phyloP scores from a whole-genome alignment of 2,329 filamentous ascomycete genomes.

The Sporothrix dimorphospora region DNA sequence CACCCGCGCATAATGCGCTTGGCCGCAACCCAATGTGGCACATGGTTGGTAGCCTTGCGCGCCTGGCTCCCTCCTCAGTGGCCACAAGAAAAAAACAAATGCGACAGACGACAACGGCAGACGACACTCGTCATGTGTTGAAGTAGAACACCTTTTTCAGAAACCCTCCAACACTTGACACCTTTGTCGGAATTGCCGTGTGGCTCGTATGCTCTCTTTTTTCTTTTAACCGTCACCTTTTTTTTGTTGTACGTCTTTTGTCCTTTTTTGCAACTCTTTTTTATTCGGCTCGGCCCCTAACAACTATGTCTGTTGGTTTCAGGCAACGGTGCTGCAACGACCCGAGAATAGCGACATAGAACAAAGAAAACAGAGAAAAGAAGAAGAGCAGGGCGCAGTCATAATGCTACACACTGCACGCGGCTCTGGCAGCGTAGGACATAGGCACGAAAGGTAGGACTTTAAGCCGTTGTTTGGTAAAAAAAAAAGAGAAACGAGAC shows the following conservation, averaged over 20 bases:
- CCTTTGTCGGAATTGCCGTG: conserved; percentile 11
- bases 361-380: not conserved
- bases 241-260: not conserved
- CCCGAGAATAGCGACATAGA: not conserved
- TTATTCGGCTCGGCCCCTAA: not conserved
- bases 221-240: not conserved
- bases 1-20: not conserved
- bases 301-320: conserved; percentile 8
- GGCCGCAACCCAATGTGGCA: not conserved
- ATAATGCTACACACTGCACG: not conserved
- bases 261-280: not conserved
- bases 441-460: not conserved
- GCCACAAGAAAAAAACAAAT: no score
- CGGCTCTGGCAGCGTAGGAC: not conserved
- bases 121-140: not conserved
- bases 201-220: not conserved
- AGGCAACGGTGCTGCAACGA: not conserved
- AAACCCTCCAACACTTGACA: not conserved
- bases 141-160: not conserved
- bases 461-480: no score
- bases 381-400: not conserved
- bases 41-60: conserved; percentile 17
- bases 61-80: not conserved
- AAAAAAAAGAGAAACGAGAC: not conserved
- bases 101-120: not conserved